Base-by-base conservation (phyloP, 2,329 filamentous ascomycete genomes). In the Nemania sp. region DNA sequence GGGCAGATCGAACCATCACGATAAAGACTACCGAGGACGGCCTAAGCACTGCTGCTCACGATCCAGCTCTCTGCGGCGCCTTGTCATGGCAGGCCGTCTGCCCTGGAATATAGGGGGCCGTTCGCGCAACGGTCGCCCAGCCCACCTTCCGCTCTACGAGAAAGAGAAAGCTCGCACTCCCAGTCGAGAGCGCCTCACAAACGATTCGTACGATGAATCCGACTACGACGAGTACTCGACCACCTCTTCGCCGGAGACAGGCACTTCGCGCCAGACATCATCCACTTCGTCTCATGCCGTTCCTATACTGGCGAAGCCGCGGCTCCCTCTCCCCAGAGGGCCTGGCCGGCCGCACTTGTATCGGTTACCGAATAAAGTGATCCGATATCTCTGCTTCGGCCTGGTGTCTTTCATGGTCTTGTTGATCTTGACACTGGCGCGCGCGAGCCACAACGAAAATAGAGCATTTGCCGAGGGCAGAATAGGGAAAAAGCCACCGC, bases 341-440 rank as follows among this genome's bases (percentile, higher is more conserved):
- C 65, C 72, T 11, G 65, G 63, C 14, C 66, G 72, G 39, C 64
- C 71, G 6, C 64, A 72, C 49, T 70, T 80, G 47, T 89, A 88
- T 64, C 79, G 85, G 26, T 72, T 92, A 36, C 89, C 89, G 6
- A 84, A 86, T 66, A 88, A 80, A 57, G 82, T 94, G 54, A 84
- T 90, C 51, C 81, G 91, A 63, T 95, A 88, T 69, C 82, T 96
- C 50, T 91, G 90, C 60, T 76, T 92, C 43, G 82, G 80, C 3
- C 76, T 96, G 48, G 81, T 89, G 41, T 78, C 81, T 2, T 81
- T 83, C 1, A 80, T 96, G 12, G 61, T 94, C 4, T 67, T 96
- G 37, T 90, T 97, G 73, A 87, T 96, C 52, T 73, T 90, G 52
- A 85, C 81, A 51, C 78, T 97, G 30, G 81, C 90, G 46, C 82